phyloP scores from a whole-genome alignment of 306 rosid genomes.

The Erythrophleum fordii region DNA sequence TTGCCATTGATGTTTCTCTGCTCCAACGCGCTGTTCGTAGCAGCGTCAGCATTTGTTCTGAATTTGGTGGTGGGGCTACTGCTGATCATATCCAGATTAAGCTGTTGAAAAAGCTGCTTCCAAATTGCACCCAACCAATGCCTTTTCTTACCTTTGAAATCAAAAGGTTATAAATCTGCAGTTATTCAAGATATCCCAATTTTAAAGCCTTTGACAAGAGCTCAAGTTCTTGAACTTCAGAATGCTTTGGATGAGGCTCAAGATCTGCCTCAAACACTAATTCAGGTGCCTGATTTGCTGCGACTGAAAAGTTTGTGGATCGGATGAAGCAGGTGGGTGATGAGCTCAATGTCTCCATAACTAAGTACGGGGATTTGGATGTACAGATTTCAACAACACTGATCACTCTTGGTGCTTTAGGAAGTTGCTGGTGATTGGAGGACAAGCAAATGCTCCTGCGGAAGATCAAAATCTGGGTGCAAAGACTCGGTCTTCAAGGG shows the following conservation, averaged over 20 bases:
- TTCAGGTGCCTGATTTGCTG: slow-evolving; percentile 62
- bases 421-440: slow-evolving; percentile 75
- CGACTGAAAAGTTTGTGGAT: slow-evolving; percentile 63
- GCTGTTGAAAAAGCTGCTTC: slow-evolving; percentile 73
- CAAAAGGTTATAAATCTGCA: slow-evolving; percentile 71
- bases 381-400: slow-evolving; percentile 63
- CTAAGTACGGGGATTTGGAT: slow-evolving; percentile 61
- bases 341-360: slow-evolving; percentile 62
- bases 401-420: slow-evolving; percentile 79
- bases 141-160: slow-evolving; percentile 83
- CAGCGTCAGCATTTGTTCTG: slow-evolving; percentile 71
- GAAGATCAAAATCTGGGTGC: slow-evolving; percentile 78
- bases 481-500: slow-evolving; percentile 65
- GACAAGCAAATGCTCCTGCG: slow-evolving; percentile 66
- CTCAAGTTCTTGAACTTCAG: slow-evolving; percentile 76
- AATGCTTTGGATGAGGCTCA: slow-evolving; percentile 68
- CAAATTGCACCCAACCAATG: slow-evolving; percentile 60
- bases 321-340: slow-evolving; percentile 68
- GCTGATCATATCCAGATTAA: slow-evolving; percentile 75
- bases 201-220: slow-evolving; percentile 70
- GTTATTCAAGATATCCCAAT: slow-evolving; percentile 89
- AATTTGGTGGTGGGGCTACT: slow-evolving; percentile 54
- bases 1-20: slow-evolving; percentile 73
- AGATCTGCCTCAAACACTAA: slow-evolving; percentile 65
- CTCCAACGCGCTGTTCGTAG: slow-evolving; percentile 89